Evolutionary conservation across 176 grass and related monocot genomes (phyloP).

Genomic region (Carex kokanica): DNA sequence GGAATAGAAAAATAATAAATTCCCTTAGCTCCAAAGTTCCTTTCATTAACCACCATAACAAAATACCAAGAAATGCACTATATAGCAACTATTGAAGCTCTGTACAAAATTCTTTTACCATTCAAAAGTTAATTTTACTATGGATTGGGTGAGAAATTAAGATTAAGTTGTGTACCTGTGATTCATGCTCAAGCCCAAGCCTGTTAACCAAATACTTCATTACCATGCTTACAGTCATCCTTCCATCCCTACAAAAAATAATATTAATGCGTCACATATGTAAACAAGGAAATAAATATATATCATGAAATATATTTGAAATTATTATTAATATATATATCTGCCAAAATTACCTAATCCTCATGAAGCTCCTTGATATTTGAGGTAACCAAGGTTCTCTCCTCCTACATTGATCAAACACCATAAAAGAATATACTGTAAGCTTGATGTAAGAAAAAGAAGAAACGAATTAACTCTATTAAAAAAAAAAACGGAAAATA

Average conservation of each 20-base stretch:
- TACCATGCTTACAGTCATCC: constrained; percentile 36
- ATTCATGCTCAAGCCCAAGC: constrained; percentile 41
- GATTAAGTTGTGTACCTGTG: constrained; percentile 32
- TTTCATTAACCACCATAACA: constrained; percentile 31
- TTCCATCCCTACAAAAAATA: constrained; percentile 28
- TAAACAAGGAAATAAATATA: not conserved
- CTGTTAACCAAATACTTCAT: constrained; percentile 45
- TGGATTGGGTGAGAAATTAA: not conserved
- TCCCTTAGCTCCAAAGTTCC: constrained; percentile 36
- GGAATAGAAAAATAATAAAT: constrained; percentile 1
- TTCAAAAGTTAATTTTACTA: not conserved
- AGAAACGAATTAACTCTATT: not conserved
- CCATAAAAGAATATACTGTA: not conserved
- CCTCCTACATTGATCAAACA: constrained; percentile 24
- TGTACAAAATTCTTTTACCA: constrained; percentile 14
- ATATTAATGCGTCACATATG: constrained; percentile 15
- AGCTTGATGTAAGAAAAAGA: not conserved
- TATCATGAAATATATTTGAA: not conserved
- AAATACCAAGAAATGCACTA: constrained; percentile 25
- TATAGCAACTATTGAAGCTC: not conserved
- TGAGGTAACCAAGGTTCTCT: constrained; percentile 45
- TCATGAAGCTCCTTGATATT: constrained; percentile 38
- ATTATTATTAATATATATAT: not conserved
- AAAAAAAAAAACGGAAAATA: not conserved
- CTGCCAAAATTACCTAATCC: constrained; percentile 29